Evolutionary conservation across 2,329 filamentous ascomycete species (phyloP), one percentile per base, ranked within the genome.

Genomic region (Aspergillus piperis): DNA sequence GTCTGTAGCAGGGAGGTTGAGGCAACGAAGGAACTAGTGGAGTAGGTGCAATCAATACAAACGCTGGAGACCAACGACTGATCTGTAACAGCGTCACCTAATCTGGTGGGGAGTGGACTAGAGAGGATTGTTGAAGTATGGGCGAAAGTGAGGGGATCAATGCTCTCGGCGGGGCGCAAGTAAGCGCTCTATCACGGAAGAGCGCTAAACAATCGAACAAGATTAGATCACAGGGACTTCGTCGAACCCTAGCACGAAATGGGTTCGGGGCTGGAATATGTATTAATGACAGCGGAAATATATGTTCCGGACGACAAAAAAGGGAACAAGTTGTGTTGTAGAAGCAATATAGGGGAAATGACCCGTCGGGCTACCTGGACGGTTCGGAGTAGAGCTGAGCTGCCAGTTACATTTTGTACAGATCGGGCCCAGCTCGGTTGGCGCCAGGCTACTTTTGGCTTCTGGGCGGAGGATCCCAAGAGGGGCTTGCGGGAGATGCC

Each of bases 111-210:
- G 38, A 41, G 53, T n/a, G 25, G 13, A 30, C 53, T 44, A n/a
- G 53, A 30, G 27, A 36, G 11, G 32, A 15, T 15, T 6, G 32
- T 36, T 36, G 32, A 15, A 36, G 32, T 36, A 21, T 17, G 47
- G 25, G 13, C 32, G 44, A 25, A 56, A 38, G 32, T 59, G 57
- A 59, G 57, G 57, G 53, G 42, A 44, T 44, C 39, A 42, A 44
- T 44, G 53, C 42, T 44, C 41, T 47, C 42, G 53, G 53, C 30
- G 53, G 53, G 53, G 53, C 53, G 53, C 44, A 55, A 55, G 53
- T 55, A 55, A 55, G 53, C 53, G 53, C 53, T 55, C 53, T 39
- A 21, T 38, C 30, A 21, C 32, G 36, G 50, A 51, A 49, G 19
- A 51, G 55, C 48, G 44, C 17, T 32, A 50, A 50, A 50, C 47